Conservation (phyloP, 2,329 filamentous ascomycete species). For the Diplodia corticola region DNA sequence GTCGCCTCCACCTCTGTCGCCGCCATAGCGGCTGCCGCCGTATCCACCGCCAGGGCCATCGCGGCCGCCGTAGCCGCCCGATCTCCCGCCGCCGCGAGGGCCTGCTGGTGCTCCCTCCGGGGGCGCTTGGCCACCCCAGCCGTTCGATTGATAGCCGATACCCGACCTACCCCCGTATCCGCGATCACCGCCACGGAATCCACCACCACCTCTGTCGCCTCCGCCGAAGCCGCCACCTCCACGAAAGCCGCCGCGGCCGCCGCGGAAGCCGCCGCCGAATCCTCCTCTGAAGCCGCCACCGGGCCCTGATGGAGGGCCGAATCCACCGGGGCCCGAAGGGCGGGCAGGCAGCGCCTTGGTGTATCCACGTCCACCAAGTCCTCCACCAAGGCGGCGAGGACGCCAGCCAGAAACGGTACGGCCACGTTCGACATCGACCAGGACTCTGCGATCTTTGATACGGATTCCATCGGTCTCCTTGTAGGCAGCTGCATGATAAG, state of each 20-base stretch:
- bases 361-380: conserved; percentile 88
- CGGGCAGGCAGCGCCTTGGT: conserved; percentile 76
- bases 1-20: conserved; percentile 37
- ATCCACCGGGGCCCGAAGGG: conserved; percentile 64
- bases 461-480: conserved; percentile 83
- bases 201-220: conserved; percentile 46
- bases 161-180: conserved; percentile 52
- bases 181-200: conserved; percentile 50
- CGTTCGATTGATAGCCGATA: conserved; percentile 46
- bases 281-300: conserved; percentile 51
- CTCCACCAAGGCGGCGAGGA: conserved; percentile 86
- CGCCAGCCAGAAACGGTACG: conserved; percentile 93
- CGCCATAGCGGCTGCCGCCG: conserved; percentile 35
- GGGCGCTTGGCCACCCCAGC: conserved; percentile 37
- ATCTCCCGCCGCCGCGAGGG: conserved; percentile 43
- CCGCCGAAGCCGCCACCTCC: conserved; percentile 50
- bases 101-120: conserved; percentile 53
- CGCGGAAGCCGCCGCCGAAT: conserved; percentile 55
- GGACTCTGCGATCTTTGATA: conserved; percentile 87
- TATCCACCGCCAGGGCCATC: conserved; percentile 37
- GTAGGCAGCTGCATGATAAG: conserved; percentile 73
- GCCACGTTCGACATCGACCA: conserved; percentile 95
- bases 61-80: conserved; percentile 31
- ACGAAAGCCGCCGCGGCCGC: conserved; percentile 51
- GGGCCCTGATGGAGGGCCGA: conserved; percentile 56